Percentiles rank a stretch among this genome's conserved stretches.
These are phyloP conservation scores for Penicillium sp. DNA, from an alignment of 2,329 filamentous ascomycete genomes.

Conservation along the genomic window DNA sequence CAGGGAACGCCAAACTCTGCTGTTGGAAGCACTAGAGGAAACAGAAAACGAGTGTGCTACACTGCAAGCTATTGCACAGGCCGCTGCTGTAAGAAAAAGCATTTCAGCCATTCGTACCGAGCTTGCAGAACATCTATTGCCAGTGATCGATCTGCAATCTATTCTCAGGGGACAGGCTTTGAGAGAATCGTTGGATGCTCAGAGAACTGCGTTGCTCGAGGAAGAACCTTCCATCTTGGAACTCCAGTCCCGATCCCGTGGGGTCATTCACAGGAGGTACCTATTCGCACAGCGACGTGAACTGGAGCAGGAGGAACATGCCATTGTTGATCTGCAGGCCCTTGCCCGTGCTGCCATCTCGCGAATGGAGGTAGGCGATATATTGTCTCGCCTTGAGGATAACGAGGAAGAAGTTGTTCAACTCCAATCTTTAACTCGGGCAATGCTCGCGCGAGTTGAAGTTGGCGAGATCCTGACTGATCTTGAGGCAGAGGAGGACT, in stretches of 20 bases:
- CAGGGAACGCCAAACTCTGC: constrained; percentile 40
- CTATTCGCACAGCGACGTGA: constrained; percentile 30
- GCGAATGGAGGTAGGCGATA: constrained; percentile 41
- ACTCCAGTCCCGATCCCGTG: constrained; percentile 54
- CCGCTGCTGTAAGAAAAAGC: constrained; percentile 29
- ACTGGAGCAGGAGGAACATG: constrained; percentile 31
- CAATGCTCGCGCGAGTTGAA: constrained; percentile 72
- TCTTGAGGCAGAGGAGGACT: constrained; percentile 79
- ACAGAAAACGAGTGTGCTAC: constrained; percentile 41
- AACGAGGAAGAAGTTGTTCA: constrained; percentile 65
- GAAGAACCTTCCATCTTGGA: constrained; percentile 46
- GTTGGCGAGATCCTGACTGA: constrained; percentile 72
- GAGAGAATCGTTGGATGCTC: constrained; percentile 31
- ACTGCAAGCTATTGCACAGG: constrained; percentile 50
- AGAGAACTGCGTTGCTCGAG: constrained; percentile 42
- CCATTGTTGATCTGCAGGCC: constrained; percentile 40
- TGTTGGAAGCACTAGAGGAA: constrained; percentile 43
- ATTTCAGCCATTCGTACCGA: constrained; percentile 28
- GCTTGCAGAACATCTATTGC: constrained; percentile 29
- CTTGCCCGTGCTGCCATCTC: constrained; percentile 42
- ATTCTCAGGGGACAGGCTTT: constrained; percentile 31
- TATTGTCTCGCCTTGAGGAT: constrained; percentile 68
- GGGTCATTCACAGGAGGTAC: constrained; percentile 35
- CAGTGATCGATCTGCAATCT: constrained; percentile 35
- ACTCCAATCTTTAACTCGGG: constrained; percentile 73